Evolutionary conservation across 805 yeast species (phyloP).

Genomic region (Myxozyma udenii): DNA sequence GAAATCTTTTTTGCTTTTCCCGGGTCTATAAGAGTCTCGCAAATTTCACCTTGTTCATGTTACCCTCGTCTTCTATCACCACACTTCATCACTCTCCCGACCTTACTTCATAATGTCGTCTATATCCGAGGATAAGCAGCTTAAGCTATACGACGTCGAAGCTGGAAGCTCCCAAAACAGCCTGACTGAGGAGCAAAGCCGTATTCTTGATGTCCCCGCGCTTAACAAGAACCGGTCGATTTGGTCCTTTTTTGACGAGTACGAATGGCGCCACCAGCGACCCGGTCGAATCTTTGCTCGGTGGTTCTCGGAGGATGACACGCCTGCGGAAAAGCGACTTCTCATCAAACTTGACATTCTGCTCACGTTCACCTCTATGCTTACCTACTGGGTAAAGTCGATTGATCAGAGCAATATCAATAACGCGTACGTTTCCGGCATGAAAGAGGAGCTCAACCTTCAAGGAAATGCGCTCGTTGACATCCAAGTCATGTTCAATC

Average conservation of each 20-base stretch:
- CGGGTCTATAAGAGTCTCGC: too few species aligned
- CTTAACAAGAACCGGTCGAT: neutral
- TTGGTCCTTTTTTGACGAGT: constrained; percentile 25
- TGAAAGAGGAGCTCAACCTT: constrained; percentile 55
- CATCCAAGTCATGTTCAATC: constrained; percentile 55
- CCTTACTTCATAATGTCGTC: too few species aligned
- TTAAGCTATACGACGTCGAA: too few species aligned
- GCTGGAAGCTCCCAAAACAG: too few species aligned
- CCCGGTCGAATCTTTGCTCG: constrained; percentile 17
- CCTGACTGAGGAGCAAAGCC: too few species aligned
- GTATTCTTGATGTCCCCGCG: too few species aligned
- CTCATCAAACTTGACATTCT: constrained; percentile 55
- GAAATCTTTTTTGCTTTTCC: too few species aligned
- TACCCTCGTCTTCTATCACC: too few species aligned
- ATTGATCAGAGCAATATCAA: constrained; percentile 57
- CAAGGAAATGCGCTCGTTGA: constrained; percentile 59
- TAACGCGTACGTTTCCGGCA: constrained; percentile 65
- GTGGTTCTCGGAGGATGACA: constrained; percentile 53
- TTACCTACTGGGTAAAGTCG: constrained; percentile 67
- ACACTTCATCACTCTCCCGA: too few species aligned
- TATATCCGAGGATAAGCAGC: too few species aligned
- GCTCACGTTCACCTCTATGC: constrained; percentile 54
- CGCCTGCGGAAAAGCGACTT: constrained; percentile 48
- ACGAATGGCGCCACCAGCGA: constrained; percentile 24
- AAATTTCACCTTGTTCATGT: too few species aligned